Percentiles rank a stretch among this genome's conserved stretches.
Conservation (phyloP, 2,329 filamentous ascomycete genomes). For the Neonectria faginata region DNA sequence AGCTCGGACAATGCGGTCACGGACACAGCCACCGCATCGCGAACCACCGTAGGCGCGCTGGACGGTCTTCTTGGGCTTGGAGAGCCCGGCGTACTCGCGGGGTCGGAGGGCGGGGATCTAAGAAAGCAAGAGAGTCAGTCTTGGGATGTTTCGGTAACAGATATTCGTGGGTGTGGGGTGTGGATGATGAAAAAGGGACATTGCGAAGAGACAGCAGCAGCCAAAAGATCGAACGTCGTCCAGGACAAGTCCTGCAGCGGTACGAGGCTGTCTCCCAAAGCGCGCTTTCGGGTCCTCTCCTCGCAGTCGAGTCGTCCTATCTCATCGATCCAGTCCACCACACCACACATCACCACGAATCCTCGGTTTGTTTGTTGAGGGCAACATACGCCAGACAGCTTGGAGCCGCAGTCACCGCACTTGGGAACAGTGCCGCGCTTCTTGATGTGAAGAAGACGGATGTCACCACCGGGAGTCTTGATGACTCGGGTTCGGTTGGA, state of each 20-base stretch:
- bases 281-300: conserved; percentile 5
- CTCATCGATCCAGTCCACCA: conserved; percentile 31
- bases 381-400: conserved; percentile 94
- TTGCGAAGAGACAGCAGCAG: neutral
- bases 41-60: conserved; percentile 98
- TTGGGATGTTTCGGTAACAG: conserved; percentile 5
- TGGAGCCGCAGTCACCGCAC: conserved; percentile 98
- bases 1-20: conserved; percentile 96
- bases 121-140: conserved; percentile 32
- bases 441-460: conserved; percentile 99
- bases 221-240: neutral
- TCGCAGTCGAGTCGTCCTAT: conserved; percentile 15
- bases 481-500: conserved; percentile 97
- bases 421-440: conserved; percentile 98
- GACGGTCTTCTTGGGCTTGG: conserved; percentile 99
- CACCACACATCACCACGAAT: conserved; percentile 31
- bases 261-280: neutral
- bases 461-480: conserved; percentile 96
- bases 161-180: conserved; percentile 24
- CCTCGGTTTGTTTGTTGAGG: conserved; percentile 31
- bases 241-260: neutral
- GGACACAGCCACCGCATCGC: conserved; percentile 98
- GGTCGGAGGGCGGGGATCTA: conserved; percentile 96
- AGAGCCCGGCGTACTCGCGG: conserved; percentile 97
- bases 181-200: conserved; percentile 20